Evolutionary conservation across 208 protist species (phyloP).

Genomic region (Crithidia bombi): DNA sequence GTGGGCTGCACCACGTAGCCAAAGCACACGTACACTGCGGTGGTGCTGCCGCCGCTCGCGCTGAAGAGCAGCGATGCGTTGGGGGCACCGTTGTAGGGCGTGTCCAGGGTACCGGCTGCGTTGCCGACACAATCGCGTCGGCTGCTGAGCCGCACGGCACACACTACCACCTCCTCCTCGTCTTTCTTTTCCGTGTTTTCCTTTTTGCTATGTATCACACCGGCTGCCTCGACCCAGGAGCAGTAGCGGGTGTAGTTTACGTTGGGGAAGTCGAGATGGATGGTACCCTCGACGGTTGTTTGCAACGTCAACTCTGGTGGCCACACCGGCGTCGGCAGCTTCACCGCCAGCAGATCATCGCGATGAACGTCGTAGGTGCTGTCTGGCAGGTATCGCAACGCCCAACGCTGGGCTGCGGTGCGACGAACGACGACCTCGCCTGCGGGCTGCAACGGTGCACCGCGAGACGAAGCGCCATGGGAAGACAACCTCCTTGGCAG

Average conservation of each 20-base stretch:
- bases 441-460: background rate
- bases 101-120: conserved; percentile 54
- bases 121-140: conserved; percentile 54
- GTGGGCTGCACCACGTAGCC: conserved; percentile 24
- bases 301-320: conserved; percentile 21
- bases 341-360: conserved; percentile 29
- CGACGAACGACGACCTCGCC: conserved; percentile 11
- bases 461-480: background rate
- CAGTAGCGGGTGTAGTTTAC: conserved; percentile 33
- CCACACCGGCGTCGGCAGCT: conserved; percentile 38
- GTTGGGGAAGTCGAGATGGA: conserved; percentile 25
- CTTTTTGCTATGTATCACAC: background rate
- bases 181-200: background rate
- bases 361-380: conserved; percentile 14
- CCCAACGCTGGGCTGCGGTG: conserved; percentile 28
- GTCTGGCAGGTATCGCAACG: conserved; percentile 21
- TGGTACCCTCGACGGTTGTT: conserved; percentile 25
- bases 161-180: conserved; percentile 23
- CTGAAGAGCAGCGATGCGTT: conserved; percentile 30
- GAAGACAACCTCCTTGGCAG: background rate
- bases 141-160: conserved; percentile 44
- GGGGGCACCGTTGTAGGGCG: conserved; percentile 33
- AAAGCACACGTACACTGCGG: conserved; percentile 52
- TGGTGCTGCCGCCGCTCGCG: conserved; percentile 41
- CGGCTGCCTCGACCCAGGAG: background rate